Conservation (phyloP, 495 filamentous ascomycete species). For the Cudoniella acicularis region DNA sequence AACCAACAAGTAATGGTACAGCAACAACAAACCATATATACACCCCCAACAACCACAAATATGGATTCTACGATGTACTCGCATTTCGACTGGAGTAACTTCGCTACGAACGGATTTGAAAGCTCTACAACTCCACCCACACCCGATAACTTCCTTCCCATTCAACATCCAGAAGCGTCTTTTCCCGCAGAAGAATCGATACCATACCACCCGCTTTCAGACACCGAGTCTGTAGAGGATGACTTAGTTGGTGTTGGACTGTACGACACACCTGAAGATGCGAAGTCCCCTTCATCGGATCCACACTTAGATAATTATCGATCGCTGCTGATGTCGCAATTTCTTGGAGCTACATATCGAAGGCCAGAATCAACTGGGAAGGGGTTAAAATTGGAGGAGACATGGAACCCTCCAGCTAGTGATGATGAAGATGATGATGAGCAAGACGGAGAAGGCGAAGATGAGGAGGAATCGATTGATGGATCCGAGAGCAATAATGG, state of each 20-base stretch:
- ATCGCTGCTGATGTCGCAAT: conserved; percentile 43
- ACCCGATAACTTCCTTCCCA: conserved; percentile 53
- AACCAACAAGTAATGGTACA: background rate
- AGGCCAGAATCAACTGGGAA: conserved; percentile 48
- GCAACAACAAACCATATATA: background rate
- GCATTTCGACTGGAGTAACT: conserved; percentile 38
- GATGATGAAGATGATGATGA: conserved; percentile 55
- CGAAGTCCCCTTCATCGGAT: conserved; percentile 31
- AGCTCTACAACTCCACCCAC: conserved; percentile 52
- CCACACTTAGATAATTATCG: conserved; percentile 40
- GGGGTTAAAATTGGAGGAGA: conserved; percentile 79
- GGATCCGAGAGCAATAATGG: background rate
- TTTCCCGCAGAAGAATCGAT: conserved; percentile 41
- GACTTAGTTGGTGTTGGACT: conserved; percentile 82
- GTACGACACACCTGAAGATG: conserved; percentile 62
- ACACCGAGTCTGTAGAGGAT: conserved; percentile 50
- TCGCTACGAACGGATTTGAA: conserved; percentile 34
- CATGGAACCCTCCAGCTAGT: conserved; percentile 65
- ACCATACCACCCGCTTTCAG: conserved; percentile 40
- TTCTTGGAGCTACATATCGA: conserved; percentile 38
- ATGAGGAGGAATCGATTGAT: conserved; percentile 29
- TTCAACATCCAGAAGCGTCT: conserved; percentile 38
- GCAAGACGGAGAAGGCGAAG: conserved; percentile 34
- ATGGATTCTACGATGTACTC: conserved; percentile 27
- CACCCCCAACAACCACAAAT: conserved; percentile 2